Conservation (phyloP, 768 basidiomycete genomes). For the Tricholomella constricta region DNA sequence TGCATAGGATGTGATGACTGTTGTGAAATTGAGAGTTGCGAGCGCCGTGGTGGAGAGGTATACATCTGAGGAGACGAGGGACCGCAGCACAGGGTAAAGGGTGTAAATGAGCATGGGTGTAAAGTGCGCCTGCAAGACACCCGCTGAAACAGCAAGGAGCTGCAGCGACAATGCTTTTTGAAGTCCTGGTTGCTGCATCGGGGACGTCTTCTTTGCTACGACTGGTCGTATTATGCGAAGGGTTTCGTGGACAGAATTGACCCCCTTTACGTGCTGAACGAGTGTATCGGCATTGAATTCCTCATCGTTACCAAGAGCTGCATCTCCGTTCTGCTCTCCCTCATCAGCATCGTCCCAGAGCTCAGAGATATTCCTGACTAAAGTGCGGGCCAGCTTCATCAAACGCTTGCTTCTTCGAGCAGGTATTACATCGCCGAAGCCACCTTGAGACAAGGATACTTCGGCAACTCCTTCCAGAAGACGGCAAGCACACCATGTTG, state of each 20-base stretch:
- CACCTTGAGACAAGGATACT: constrained; percentile 41
- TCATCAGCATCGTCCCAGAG: constrained; percentile 61
- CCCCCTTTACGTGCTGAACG: constrained; percentile 67
- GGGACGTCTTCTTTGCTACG: constrained; percentile 24
- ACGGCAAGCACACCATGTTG: constrained; percentile 82
- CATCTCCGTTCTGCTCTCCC: constrained; percentile 8
- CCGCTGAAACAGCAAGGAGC: constrained; percentile 67
- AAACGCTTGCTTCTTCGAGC: constrained; percentile 48
- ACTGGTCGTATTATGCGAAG: constrained; percentile 47
- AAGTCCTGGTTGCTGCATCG: constrained; percentile 57
- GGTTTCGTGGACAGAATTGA: constrained; percentile 63
- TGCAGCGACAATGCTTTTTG: constrained; percentile 74
- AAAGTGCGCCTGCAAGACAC: constrained; percentile 75
- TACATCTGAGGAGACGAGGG: constrained; percentile 70
- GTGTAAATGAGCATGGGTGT: constrained; percentile 71
- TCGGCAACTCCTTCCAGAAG: constrained; percentile 72
- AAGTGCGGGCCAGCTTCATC: constrained; percentile 62
- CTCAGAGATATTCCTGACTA: constrained; percentile 66
- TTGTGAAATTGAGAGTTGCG: constrained; percentile 69
- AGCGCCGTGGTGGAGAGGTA: constrained; percentile 77
- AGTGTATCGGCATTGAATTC: constrained; percentile 32
- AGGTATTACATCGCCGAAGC: constrained; percentile 24
- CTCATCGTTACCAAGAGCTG: constrained; percentile 28
- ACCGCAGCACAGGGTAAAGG: constrained; percentile 86
- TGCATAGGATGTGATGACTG: constrained; percentile 83